Conservation (phyloP, 768 basidiomycete genomes). For the Ramaria sp. region DNA sequence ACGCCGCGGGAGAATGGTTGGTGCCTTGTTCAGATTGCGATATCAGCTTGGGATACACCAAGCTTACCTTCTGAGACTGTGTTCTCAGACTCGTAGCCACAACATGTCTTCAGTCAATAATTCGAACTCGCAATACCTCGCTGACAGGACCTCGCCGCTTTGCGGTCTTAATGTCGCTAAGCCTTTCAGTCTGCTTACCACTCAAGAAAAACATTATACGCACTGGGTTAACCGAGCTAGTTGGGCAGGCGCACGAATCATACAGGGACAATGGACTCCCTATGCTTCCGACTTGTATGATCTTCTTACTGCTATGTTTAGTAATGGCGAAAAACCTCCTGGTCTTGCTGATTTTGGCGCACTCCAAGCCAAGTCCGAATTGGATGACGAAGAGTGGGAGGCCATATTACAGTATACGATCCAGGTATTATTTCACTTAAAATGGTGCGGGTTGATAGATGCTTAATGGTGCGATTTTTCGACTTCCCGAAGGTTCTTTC, state of each 20-base stretch:
- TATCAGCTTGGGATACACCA: not conserved
- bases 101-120: not conserved
- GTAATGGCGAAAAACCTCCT: slow-evolving; percentile 33
- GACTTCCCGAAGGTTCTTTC: slow-evolving; percentile 13
- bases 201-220: slow-evolving; percentile 68
- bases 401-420: slow-evolving; percentile 59
- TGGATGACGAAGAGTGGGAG: slow-evolving; percentile 54
- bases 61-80: not conserved
- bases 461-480: slow-evolving; percentile 39
- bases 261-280: slow-evolving; percentile 76
- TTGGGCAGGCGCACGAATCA: slow-evolving; percentile 79
- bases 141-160: slow-evolving; percentile 66
- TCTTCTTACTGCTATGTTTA: slow-evolving; percentile 60
- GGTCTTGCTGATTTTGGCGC: slow-evolving; percentile 40
- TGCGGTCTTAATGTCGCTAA: slow-evolving; percentile 60
- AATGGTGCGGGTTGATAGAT: slow-evolving; percentile 18
- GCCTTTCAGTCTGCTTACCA: slow-evolving; percentile 44
- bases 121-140: slow-evolving; percentile 48
- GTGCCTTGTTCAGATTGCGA: not conserved
- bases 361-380: slow-evolving; percentile 41
- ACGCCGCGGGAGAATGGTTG: not conserved
- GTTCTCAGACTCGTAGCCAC: not conserved
- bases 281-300: slow-evolving; percentile 60
- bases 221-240: slow-evolving; percentile 61
- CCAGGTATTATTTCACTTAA: slow-evolving; percentile 41